Base-by-base conservation (phyloP, 2,329 filamentous ascomycete genomes). In the Tricladium varicosporioides region DNA sequence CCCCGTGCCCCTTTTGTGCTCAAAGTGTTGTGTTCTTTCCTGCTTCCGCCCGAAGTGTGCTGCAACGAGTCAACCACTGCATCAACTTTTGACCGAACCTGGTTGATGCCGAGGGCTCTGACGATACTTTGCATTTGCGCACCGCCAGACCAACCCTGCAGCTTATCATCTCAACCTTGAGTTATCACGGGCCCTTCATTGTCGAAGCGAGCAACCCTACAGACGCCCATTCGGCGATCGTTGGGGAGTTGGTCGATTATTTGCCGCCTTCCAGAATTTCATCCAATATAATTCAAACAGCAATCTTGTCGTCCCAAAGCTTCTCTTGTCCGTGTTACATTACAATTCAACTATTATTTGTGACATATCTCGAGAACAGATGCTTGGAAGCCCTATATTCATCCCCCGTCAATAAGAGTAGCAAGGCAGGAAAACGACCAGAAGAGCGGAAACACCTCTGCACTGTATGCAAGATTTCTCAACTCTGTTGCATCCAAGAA, bases 171-270 rank as follows among this genome's bases (percentile, higher is more conserved):
- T 57, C 48, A 62, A 64, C 63, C 65, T 60, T 63, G 64, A 53
- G 57, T 62, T 65, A 66, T 58, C 64, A 69, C 65, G 65, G 66
- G 60, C 65, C 65, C 65, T 58, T 56, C 53, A 60, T 61, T 58
- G 56, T 63, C 60, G 54, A 67, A 67, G 65, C 66, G 63, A 69
- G 62, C 54, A 56, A 59, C 59, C 57, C 56, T 61, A 63, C 59
- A 64, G 60, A 64, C 63, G 61, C 60, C 58, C 60, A 65, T 58
- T 48, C 59, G 65, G 56, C 62, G 66, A 69, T 69, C 64, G 57
- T 56, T 65, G 57, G 53, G 59, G 51, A 53, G 61, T 58, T 63
- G 60, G 60, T 53, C 44, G 47, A 51, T 60, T 49, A 60, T 56
- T 63, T 63, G 61, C 60, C 60, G 58, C 63, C 46, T 59, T 60